Conservation (phyloP, 1,284 basidiomycete species). For the Pyrrhoderma lamaoense region DNA sequence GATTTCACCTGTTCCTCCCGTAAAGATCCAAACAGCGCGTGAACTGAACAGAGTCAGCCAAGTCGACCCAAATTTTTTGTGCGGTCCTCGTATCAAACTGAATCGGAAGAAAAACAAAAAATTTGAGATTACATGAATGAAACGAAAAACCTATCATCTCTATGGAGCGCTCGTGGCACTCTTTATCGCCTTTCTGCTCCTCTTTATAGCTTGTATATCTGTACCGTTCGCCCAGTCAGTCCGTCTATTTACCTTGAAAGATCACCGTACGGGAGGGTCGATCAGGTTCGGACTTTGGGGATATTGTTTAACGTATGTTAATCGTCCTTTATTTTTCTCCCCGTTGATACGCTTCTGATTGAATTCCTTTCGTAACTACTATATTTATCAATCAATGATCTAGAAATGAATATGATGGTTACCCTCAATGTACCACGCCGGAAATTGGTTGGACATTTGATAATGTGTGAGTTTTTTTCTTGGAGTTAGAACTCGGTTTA, state of each 20-base stretch:
- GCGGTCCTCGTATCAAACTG: neutral
- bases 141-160: neutral
- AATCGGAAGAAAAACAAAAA: neutral
- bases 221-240: conserved; percentile 10
- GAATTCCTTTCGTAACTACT: neutral
- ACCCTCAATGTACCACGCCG: conserved; percentile 10
- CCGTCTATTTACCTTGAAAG: conserved; percentile 13
- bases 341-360: neutral
- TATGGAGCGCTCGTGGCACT: conserved; percentile 7
- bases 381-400: neutral
- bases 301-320: conserved; percentile 12
- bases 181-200: conserved; percentile 11
- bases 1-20: no score
- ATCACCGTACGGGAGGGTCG: conserved; percentile 6
- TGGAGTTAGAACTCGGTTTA: neutral
- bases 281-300: conserved; percentile 14
- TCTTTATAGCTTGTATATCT: conserved; percentile 12
- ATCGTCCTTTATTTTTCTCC: neutral
- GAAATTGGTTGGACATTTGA: conserved; percentile 12
- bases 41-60: no score
- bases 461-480: conserved; percentile 5
- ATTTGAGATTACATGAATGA: neutral
- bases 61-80: no score
- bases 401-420: neutral
- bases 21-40: no score